Base-by-base conservation (phyloP, 202 grass and related monocot species). In the Zizania palustris region DNA sequence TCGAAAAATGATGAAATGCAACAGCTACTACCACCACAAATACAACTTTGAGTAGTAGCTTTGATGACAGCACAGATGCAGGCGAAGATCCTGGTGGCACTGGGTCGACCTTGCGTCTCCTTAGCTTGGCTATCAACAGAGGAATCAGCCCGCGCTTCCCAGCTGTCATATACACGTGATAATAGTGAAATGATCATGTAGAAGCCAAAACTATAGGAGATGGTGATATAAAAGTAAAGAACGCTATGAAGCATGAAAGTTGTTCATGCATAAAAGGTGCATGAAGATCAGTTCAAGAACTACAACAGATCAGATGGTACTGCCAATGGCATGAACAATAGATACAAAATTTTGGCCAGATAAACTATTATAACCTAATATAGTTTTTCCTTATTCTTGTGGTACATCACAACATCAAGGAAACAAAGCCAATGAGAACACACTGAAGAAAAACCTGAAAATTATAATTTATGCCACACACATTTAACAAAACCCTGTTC, bases 31-130 rank as follows among this genome's bases (percentile, higher is more conserved):
- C 55, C 4, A 75, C 87, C 34, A 92, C 82, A 19, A 92, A 42
- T 56, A 84, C 78, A 67, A 97, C 85, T 69, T 97, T 96, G 59
- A 98, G 73, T 64, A 93, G 72, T 49, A 92, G 55, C 74, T 97
- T 97, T 13, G 69, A 82, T 35, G 88, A 45, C 35, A 63, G 8
- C 10, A 82, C 39, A 73, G 65, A 76, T 85, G 79, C 59, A 50
- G 65, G 69, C 38, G 71, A 63, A 12, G 88, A 86, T 42, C 80
- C 71, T 20, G 78, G 58, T 16, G 87, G 65, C 9, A 72, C 11
- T 51, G 69, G 69, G 41, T 87, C 74, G 6, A 82, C 33, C 66
- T 84, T 90, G 65, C 68, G 75, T 10, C 91, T 80, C 80, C 82
- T 92, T 84, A 94, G 67, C 82, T 82, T 98, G 67, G 91, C 87